Base-by-base conservation (phyloP, 305 asterid species). In the Withania somnifera region DNA sequence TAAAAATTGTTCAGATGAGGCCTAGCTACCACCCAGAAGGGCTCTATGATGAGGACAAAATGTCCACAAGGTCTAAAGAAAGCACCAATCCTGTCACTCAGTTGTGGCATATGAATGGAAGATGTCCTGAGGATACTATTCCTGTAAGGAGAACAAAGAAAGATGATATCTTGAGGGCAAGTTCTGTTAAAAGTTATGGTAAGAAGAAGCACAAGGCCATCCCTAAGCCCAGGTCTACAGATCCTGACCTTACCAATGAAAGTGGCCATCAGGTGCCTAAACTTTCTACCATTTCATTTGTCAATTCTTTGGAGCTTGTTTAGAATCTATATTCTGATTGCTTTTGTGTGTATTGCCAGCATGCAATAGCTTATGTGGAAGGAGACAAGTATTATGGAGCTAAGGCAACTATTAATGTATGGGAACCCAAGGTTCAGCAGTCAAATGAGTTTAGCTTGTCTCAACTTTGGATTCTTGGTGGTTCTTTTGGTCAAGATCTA, bases 381-480 rank as follows among this genome's bases (percentile, higher is more conserved):
- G 98, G 98, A 69, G 97, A 90, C 54, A 92, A 82, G 84, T 95
- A 92, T 84, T 95, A 89, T 61, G 98, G 98, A 80, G 97, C 98
- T 11, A 95, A 92, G 75, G 98, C 98, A 30, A 95, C 98, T 11
- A 92, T 93, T 79, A 95, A 95, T 77, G 98, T 95, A 38, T 95
- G 98, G 98, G 98, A 93, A 86, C 98, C 98, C 15, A 92, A 92
- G 84, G 93, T 93, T 82, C 98, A 93, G 81, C 98, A 92, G 87
- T 84, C 97, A 47, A 95, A 95, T 77, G 98, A 95, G 90, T 93
- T 95, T 89, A 95, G 98, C 87, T 86, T 93, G 86, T 93, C 98
- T 61, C 98, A 95, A 84, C 90, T 95, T 82, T 95, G 98, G 98
- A 90, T 95, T 57, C 83, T 94, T 68, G 98, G 98, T 30, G 99